Conservation (phyloP, 2,329 filamentous ascomycete genomes). For the Monosporascus sp. region DNA sequence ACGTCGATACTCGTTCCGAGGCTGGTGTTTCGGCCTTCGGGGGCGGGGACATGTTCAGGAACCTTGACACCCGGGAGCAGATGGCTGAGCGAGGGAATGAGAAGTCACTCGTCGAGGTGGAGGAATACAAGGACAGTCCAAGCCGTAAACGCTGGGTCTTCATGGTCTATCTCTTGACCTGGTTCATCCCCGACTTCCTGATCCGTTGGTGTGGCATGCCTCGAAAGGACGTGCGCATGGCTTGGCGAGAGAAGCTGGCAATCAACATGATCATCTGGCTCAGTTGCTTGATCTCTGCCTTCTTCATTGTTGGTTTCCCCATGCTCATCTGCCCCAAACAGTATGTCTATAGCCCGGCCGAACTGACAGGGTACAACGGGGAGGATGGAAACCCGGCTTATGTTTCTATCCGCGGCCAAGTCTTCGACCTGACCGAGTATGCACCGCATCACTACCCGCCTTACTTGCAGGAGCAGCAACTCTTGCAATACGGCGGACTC, state of each 20-base stretch:
- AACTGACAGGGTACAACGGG: conserved; percentile 70
- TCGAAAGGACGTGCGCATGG: conserved; percentile 84
- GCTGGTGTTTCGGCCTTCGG: conserved; percentile 88
- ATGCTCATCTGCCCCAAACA: conserved; percentile 85
- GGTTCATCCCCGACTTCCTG: conserved; percentile 77
- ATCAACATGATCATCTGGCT: conserved; percentile 99
- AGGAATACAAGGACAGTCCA: conserved; percentile 70
- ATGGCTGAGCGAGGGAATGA: conserved; percentile 95
- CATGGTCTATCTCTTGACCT: conserved; percentile 78
- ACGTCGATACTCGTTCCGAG: conserved; percentile 81
- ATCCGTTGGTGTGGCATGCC: conserved; percentile 74
- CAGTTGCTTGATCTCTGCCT: conserved; percentile 68
- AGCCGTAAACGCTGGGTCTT: conserved; percentile 89
- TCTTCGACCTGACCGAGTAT: conserved; percentile 76
- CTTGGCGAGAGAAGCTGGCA: conserved; percentile 95
- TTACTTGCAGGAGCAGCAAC: conserved; percentile 51
- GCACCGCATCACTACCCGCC: conserved; percentile 73
- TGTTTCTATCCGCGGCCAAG: conserved; percentile 78
- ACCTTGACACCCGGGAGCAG: conserved; percentile 86
- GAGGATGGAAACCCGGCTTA: conserved; percentile 61
- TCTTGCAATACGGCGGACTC: conserved; percentile 77
- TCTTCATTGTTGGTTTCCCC: conserved; percentile 89
- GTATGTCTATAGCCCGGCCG: conserved; percentile 73
- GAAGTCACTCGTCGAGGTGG: conserved; percentile 83
- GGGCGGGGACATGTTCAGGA: conserved; percentile 95